phyloP scores from a whole-genome alignment of 495 filamentous ascomycete species.

The Neurospora sp. region DNA sequence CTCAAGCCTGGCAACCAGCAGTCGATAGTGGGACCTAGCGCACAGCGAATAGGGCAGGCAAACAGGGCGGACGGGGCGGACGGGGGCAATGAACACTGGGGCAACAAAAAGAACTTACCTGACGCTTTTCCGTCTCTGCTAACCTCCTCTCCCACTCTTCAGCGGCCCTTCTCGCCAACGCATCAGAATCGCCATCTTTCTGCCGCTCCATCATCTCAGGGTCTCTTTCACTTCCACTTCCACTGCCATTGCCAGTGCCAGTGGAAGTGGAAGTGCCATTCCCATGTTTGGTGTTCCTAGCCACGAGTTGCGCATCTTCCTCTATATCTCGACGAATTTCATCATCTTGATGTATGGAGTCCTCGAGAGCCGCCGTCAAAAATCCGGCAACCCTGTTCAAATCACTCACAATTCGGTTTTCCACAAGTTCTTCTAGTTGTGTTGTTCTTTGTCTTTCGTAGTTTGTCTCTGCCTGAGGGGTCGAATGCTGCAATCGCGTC shows the following conservation, averaged over 20 bases:
- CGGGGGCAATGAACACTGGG: background rate
- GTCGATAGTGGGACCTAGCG: background rate
- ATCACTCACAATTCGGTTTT: conserved; percentile 16
- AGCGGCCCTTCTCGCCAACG: background rate
- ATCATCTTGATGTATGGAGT: too few relatives aligned
- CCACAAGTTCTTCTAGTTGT: conserved; percentile 12
- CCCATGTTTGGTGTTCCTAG: background rate
- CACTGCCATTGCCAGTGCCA: background rate
- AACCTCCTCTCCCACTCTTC: background rate
- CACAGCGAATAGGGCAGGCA: background rate
- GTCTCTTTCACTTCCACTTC: background rate
- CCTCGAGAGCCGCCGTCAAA: background rate
- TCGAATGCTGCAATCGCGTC: background rate
- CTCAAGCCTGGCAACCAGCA: background rate
- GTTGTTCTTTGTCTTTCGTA: background rate
- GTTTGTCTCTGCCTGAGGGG: background rate
- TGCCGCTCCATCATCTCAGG: background rate
- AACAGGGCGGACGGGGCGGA: background rate
- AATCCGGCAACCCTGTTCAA: background rate
- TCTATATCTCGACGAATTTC: too few relatives aligned
- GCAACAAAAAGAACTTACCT: background rate
- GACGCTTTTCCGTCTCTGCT: background rate
- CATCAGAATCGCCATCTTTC: background rate
- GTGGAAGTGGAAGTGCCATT: background rate
- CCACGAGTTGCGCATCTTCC: too few relatives aligned